phyloP scores from a whole-genome alignment of 108 stramenopile genomes.

The Fistulifera pelliculosa region DNA sequence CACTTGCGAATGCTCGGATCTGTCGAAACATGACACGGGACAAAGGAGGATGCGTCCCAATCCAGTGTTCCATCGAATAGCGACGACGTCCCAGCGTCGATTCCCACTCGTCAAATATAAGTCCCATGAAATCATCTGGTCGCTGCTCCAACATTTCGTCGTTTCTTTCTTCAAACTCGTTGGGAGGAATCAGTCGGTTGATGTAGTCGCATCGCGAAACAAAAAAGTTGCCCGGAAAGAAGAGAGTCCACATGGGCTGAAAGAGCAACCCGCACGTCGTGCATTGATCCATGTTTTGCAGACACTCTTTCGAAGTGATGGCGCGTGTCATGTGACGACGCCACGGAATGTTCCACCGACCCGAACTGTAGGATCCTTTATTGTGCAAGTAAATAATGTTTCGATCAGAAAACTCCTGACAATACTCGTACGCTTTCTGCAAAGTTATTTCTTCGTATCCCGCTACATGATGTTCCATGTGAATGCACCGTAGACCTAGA shows the following conservation, averaged over 20 bases:
- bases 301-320: neutral
- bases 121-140: neutral
- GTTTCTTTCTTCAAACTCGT: conserved; percentile 26
- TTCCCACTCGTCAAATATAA: conserved; percentile 10
- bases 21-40: conserved; percentile 27
- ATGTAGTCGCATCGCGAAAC: conserved; percentile 39
- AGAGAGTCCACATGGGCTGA: conserved; percentile 33
- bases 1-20: conserved; percentile 20
- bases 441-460: conserved; percentile 7
- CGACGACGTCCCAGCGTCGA: conserved; percentile 37
- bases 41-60: conserved; percentile 36
- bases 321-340: neutral
- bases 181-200: conserved; percentile 26
- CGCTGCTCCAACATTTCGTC: conserved; percentile 1
- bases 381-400: neutral
- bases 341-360: neutral
- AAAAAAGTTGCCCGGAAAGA: conserved; percentile 45
- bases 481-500: neutral
- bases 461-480: conserved; percentile 1
- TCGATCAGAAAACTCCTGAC: neutral
- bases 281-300: conserved; percentile 10
- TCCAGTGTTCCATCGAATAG: conserved; percentile 41
- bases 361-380: neutral
- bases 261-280: conserved; percentile 34
- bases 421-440: conserved; percentile 6